Conservation (phyloP, 305 asterid species). For the Salvia sclarea region DNA sequence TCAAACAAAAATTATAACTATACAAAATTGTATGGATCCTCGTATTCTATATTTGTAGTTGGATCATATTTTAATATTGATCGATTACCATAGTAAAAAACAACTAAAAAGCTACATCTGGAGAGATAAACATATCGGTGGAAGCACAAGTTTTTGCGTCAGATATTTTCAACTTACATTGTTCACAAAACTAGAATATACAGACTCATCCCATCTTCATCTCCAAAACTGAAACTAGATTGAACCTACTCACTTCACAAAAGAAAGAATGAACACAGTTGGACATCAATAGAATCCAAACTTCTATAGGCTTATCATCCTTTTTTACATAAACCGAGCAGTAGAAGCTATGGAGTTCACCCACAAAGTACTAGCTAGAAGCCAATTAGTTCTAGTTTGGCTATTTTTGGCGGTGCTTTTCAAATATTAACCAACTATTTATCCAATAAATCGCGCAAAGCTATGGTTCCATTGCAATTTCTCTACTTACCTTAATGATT, state of each 20-base stretch:
- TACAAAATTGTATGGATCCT: too few relatives aligned
- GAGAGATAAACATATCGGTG: too few relatives aligned
- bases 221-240: neutral
- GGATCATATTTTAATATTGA: too few relatives aligned
- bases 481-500: neutral
- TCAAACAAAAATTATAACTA: too few relatives aligned
- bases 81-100: too few relatives aligned
- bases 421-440: neutral
- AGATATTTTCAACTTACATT: too few relatives aligned
- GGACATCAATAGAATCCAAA: neutral
- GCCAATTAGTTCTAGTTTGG: slow-evolving; percentile 10
- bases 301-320: neutral
- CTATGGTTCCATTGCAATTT: neutral
- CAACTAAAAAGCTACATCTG: too few relatives aligned
- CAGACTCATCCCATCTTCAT: too few relatives aligned
- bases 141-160: too few relatives aligned
- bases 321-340: neutral
- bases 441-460: neutral
- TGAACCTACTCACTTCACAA: neutral
- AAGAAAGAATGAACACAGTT: neutral
- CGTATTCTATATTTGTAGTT: too few relatives aligned
- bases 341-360: neutral
- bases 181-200: too few relatives aligned
- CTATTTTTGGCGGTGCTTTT: neutral
- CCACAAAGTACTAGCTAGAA: slow-evolving; percentile 13